Conservation (phyloP, 164 flowering plant species). For the Aristolochia californica region DNA sequence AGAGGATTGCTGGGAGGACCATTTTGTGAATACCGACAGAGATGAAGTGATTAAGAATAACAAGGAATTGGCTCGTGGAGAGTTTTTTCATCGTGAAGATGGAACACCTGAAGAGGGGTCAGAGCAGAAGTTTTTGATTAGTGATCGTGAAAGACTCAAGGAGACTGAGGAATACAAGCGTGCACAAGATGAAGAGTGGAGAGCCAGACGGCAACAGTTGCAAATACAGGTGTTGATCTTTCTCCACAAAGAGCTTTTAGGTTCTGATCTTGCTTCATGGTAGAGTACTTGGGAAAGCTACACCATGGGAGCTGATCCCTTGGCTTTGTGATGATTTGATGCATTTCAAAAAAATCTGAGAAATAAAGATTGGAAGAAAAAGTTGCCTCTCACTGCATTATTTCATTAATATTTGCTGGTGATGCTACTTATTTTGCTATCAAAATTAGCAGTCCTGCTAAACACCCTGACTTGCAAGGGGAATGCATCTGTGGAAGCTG, state of each 20-base stretch:
- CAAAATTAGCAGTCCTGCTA: too few relatives aligned
- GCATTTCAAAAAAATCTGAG: too few relatives aligned
- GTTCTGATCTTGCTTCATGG: neutral
- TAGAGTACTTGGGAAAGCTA: too few relatives aligned
- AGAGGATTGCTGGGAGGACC: neutral
- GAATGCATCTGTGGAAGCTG: too few relatives aligned
- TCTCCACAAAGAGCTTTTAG: too few relatives aligned
- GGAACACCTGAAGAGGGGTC: neutral
- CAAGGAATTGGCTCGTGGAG: neutral
- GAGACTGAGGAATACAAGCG: constrained; percentile 72
- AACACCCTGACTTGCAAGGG: too few relatives aligned
- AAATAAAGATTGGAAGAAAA: too few relatives aligned
- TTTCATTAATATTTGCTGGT: too few relatives aligned
- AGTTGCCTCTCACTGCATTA: too few relatives aligned
- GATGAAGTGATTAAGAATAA: neutral
- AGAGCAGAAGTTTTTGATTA: constrained; percentile 23
- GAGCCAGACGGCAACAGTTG: constrained; percentile 55
- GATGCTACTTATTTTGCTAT: too few relatives aligned
- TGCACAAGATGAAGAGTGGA: constrained; percentile 75
- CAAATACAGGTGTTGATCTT: constrained; percentile 49
- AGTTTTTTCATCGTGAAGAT: neutral
- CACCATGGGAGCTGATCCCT: too few relatives aligned
- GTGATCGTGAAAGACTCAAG: constrained; percentile 62
- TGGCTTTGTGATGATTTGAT: neutral
- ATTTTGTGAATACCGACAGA: neutral